These are phyloP conservation scores for Cladosporium sp. DNA, from an alignment of 2,329 filamentous ascomycete species.

Conservation along the genomic window DNA sequence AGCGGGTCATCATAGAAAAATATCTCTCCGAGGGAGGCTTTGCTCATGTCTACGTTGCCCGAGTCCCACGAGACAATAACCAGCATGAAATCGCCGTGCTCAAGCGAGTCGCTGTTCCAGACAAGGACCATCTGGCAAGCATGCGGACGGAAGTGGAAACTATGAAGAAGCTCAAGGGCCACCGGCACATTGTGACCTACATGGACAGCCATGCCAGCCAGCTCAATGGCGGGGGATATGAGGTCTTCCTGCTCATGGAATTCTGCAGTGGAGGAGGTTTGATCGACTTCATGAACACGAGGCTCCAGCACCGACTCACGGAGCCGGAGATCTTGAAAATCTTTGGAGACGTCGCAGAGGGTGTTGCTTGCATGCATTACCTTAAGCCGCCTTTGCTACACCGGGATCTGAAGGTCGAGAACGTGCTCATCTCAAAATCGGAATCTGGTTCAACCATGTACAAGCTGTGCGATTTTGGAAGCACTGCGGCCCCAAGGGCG, in stretches of 20 bases:
- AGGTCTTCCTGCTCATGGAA: constrained; percentile 98
- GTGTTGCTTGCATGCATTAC: constrained; percentile 98
- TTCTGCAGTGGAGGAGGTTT: constrained; percentile 91
- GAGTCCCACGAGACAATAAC: constrained; percentile 73
- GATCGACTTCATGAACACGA: constrained; percentile 99
- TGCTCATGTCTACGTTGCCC: constrained; percentile 96
- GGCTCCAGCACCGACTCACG: constrained; percentile 90
- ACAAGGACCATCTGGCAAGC: constrained; percentile 88
- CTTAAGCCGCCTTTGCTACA: constrained; percentile 90
- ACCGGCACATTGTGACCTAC: constrained; percentile 94
- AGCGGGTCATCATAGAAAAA: constrained; percentile 91
- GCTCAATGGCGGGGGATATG: constrained; percentile 87
- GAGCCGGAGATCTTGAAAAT: constrained; percentile 98
- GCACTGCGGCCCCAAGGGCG: constrained; percentile 77
- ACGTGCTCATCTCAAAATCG: constrained; percentile 76
- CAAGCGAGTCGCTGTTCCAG: constrained; percentile 93
- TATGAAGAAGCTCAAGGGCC: constrained; percentile 98
- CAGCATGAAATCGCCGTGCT: constrained; percentile 81
- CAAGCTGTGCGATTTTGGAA: constrained; percentile 98
- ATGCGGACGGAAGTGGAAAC: constrained; percentile 99
- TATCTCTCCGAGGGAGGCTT: constrained; percentile 98
- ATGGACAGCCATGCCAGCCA: constrained; percentile 98
- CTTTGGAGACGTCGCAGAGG: constrained; percentile 92
- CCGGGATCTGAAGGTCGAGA: constrained; percentile 95
- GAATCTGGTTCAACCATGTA: constrained; percentile 69